These are phyloP conservation scores for Ricinus communis DNA, from an alignment of 345 rosid species.

Conservation along the genomic window DNA sequence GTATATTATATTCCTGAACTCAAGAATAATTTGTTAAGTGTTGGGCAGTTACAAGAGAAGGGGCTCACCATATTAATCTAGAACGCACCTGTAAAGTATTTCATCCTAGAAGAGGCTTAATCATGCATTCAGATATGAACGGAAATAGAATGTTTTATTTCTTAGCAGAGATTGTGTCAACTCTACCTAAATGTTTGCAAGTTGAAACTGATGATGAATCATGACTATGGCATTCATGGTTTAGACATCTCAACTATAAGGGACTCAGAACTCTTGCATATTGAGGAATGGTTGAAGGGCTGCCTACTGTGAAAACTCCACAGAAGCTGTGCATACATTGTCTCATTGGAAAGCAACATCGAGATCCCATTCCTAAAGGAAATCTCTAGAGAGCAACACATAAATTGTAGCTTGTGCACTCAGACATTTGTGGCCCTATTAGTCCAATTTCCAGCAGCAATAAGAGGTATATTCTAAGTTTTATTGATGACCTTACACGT, in stretches of 20 bases:
- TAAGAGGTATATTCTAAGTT: not conserved
- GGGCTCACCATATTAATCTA: too few relatives aligned
- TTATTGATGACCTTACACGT: not conserved
- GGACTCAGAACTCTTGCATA: not conserved
- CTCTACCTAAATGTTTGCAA: too few relatives aligned
- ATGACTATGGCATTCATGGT: fast-evolving
- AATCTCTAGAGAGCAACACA: not conserved
- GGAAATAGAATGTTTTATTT: too few relatives aligned
- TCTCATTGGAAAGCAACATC: not conserved
- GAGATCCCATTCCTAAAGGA: not conserved
- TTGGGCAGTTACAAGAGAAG: too few relatives aligned
- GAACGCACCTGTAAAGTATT: too few relatives aligned
- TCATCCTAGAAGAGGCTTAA: too few relatives aligned
- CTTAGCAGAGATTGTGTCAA: too few relatives aligned
- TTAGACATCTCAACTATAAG: not conserved
- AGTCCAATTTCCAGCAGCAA: not conserved
- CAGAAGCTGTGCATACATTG: not conserved
- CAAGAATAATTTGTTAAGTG: too few relatives aligned
- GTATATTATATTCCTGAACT: too few relatives aligned
- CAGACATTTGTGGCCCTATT: too few relatives aligned
- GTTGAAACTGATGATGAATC: not conserved
- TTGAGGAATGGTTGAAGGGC: not conserved
- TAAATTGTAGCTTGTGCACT: not conserved
- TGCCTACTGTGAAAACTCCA: not conserved
- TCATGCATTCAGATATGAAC: too few relatives aligned